Conservation (phyloP, 2,329 filamentous ascomycete genomes). For the Penicillium sp. region DNA sequence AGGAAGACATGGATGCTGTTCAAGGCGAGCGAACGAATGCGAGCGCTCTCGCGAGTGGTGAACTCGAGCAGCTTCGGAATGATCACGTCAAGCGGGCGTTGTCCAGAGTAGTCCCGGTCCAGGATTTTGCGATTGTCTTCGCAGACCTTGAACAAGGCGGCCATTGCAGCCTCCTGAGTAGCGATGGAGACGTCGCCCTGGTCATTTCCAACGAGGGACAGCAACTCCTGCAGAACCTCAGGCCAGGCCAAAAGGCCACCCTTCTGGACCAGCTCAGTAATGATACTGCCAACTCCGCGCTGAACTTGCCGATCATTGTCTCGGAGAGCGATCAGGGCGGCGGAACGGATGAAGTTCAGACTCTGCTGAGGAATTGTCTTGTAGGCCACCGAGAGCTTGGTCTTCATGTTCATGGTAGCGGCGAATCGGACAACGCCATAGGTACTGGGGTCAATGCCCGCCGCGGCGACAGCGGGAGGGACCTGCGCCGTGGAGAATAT, state of each 20-base stretch:
- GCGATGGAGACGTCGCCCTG: constrained; percentile 70
- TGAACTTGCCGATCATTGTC: constrained; percentile 84
- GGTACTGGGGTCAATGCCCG: constrained; percentile 66
- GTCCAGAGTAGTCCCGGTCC: constrained; percentile 84
- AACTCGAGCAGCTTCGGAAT: constrained; percentile 91
- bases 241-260: constrained; percentile 91
- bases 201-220: constrained; percentile 77
- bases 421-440: constrained; percentile 80
- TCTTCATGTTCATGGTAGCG: constrained; percentile 94
- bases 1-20: constrained; percentile 92
- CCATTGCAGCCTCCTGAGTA: constrained; percentile 91
- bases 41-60: constrained; percentile 75
- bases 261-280: constrained; percentile 85
- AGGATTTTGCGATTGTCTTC: constrained; percentile 91
- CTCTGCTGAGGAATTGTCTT: constrained; percentile 76
- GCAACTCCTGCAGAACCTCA: constrained; percentile 81
- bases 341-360: constrained; percentile 77
- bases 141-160: constrained; percentile 91
- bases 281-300: constrained; percentile 88
- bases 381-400: constrained; percentile 79
- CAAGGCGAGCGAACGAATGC: constrained; percentile 79
- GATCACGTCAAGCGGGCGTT: constrained; percentile 84
- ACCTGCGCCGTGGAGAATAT: constrained; percentile 76
- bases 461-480: constrained; percentile 60
- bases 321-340: constrained; percentile 78